phyloP scores from a whole-genome alignment of 352 stramenopile species.

The Blastocystis hominis region DNA sequence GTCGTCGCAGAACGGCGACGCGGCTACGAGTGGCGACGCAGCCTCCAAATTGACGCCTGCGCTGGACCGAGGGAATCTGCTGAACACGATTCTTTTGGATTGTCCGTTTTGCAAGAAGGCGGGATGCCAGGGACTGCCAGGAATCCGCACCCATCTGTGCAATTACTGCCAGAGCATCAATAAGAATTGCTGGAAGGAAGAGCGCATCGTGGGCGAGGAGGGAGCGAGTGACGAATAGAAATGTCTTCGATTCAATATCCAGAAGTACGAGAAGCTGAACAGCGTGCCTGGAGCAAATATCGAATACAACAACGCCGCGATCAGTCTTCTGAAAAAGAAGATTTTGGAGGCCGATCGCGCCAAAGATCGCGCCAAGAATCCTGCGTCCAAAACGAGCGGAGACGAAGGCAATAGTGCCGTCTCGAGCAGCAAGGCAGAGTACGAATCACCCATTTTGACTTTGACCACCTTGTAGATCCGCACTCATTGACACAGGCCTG shows the following conservation, averaged over 20 bases:
- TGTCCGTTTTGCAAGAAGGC: constrained; percentile 52
- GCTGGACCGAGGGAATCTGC: constrained; percentile 15
- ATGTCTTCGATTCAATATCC: constrained; percentile 24
- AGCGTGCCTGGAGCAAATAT: background rate
- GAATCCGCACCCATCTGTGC: constrained; percentile 37
- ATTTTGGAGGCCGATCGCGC: background rate
- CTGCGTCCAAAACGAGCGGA: background rate
- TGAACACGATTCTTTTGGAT: constrained; percentile 36
- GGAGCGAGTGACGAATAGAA: background rate
- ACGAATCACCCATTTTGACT: too few relatives aligned
- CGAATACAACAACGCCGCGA: constrained; percentile 37
- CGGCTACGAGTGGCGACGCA: background rate
- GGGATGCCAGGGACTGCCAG: constrained; percentile 5
- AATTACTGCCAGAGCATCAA: constrained; percentile 43
- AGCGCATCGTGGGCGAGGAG: background rate
- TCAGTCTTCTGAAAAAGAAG: constrained; percentile 12
- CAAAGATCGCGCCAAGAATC: background rate
- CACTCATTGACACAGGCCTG: background rate
- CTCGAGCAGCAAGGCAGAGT: too few relatives aligned
- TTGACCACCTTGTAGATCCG: too few relatives aligned
- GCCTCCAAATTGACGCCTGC: background rate
- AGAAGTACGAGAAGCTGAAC: constrained; percentile 50
- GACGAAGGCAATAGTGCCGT: too few relatives aligned
- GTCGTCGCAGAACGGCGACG: background rate
- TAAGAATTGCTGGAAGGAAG: constrained; percentile 23